Percentiles rank a stretch among this genome's conserved stretches.
Evolutionary conservation across 148 eudicot genomes (phyloP).

Genomic region (Persicaria tinctoria): DNA sequence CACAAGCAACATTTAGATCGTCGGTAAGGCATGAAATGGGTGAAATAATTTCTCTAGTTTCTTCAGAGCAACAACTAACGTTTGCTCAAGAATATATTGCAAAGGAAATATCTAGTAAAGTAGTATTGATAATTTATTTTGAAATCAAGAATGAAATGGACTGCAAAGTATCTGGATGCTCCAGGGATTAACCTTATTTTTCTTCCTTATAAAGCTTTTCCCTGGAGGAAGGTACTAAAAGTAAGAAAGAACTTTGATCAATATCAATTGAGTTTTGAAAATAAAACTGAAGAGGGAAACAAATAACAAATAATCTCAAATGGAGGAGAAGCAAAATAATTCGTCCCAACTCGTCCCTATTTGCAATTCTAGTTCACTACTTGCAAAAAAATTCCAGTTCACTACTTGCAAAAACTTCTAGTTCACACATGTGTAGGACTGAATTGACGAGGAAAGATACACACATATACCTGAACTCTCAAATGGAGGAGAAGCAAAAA

Average conservation of each 20-base stretch:
- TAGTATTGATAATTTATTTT: not conserved
- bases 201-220: constrained; percentile 27
- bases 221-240: constrained; percentile 21
- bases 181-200: constrained; percentile 17
- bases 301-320: not conserved
- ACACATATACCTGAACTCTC: too few species aligned
- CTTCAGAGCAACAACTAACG: too few species aligned
- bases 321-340: too few species aligned
- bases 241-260: not conserved
- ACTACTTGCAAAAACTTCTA: too few species aligned
- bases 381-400: too few species aligned
- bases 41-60: not conserved
- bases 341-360: too few species aligned
- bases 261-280: not conserved
- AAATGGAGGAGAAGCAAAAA: too few species aligned
- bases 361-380: too few species aligned
- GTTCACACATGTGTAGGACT: too few species aligned
- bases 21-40: not conserved
- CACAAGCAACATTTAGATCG: not conserved
- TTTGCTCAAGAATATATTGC: not conserved
- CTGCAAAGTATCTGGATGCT: not conserved
- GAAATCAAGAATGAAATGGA: not conserved
- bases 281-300: not conserved
- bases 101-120: not conserved
- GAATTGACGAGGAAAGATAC: too few species aligned